Evolutionary conservation across 495 filamentous ascomycete genomes (phyloP).

Genomic region (Penicillium lagena): DNA sequence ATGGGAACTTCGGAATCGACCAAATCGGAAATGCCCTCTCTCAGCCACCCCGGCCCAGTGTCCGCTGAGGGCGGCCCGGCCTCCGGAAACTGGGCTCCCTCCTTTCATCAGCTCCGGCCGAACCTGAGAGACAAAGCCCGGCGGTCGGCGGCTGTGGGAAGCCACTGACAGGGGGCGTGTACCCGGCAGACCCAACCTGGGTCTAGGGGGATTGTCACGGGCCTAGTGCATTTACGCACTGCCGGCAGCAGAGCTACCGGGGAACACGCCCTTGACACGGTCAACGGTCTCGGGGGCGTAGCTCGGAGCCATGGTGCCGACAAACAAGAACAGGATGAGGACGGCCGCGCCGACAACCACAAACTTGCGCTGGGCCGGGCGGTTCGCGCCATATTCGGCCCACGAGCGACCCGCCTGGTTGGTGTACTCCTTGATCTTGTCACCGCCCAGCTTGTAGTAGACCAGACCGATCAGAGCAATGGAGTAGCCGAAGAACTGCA

Average conservation of each 20-base stretch:
- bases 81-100: too few relatives aligned
- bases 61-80: too few relatives aligned
- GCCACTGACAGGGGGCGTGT: too few relatives aligned
- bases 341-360: slow-evolving; percentile 58
- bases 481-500: slow-evolving; percentile 93
- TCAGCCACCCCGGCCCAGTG: too few relatives aligned
- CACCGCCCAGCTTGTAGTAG: slow-evolving; percentile 94
- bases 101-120: too few relatives aligned
- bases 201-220: too few relatives aligned
- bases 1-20: too few relatives aligned
- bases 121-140: too few relatives aligned
- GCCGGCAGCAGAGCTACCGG: slow-evolving; percentile 30
- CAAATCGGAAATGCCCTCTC: too few relatives aligned
- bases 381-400: slow-evolving; percentile 76
- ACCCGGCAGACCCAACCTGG: too few relatives aligned
- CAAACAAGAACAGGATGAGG: slow-evolving; percentile 60
- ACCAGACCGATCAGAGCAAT: slow-evolving; percentile 86
- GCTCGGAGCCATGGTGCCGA: slow-evolving; percentile 52
- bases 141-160: too few relatives aligned
- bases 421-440: slow-evolving; percentile 74
- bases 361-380: slow-evolving; percentile 70
- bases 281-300: slow-evolving; percentile 35
- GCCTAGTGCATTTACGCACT: slow-evolving; percentile 22
- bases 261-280: slow-evolving; percentile 34
- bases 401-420: slow-evolving; percentile 62